Conservation (phyloP, 106 monocot genomes). For the Phalaenopsis aphrodite region DNA sequence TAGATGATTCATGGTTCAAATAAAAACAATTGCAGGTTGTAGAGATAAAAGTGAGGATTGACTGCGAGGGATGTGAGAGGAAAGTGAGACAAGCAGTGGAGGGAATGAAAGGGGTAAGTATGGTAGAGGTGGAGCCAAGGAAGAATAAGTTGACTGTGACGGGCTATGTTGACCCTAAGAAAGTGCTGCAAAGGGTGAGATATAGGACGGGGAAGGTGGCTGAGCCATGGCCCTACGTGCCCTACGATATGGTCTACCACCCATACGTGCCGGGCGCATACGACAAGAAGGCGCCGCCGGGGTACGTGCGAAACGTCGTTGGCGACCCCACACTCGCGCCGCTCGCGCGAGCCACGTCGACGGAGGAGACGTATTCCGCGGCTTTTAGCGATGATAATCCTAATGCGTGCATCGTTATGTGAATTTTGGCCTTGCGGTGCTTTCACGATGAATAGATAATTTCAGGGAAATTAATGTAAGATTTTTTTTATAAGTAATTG, state of each 20-base stretch:
- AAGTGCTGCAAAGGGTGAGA: conserved; percentile 13
- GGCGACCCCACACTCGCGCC: conserved; percentile 13
- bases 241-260: conserved; percentile 21
- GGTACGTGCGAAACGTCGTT: conserved; percentile 20
- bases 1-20: too few species aligned
- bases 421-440: neutral
- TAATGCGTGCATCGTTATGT: conserved; percentile 19
- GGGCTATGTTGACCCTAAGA: conserved; percentile 23
- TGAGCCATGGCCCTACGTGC: conserved; percentile 20
- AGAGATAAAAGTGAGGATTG: conserved; percentile 23
- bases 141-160: conserved; percentile 21
- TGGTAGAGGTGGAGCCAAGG: conserved; percentile 15
- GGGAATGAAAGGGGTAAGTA: conserved; percentile 19
- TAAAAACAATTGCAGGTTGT: conserved; percentile 4
- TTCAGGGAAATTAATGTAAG: too few species aligned
- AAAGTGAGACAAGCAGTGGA: conserved; percentile 14
- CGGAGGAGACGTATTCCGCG: conserved; percentile 12
- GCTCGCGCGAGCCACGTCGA: conserved; percentile 20
- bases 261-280: conserved; percentile 17
- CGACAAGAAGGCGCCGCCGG: conserved; percentile 24
- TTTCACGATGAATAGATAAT: too few species aligned
- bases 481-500: too few species aligned
- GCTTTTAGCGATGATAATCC: conserved; percentile 26
- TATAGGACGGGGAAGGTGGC: conserved; percentile 15
- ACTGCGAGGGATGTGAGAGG: conserved; percentile 25